Evolutionary conservation across 2,329 filamentous ascomycete genomes (phyloP), one percentile per base, ranked within the genome.

Genomic region (Lecanosticta acicola): DNA sequence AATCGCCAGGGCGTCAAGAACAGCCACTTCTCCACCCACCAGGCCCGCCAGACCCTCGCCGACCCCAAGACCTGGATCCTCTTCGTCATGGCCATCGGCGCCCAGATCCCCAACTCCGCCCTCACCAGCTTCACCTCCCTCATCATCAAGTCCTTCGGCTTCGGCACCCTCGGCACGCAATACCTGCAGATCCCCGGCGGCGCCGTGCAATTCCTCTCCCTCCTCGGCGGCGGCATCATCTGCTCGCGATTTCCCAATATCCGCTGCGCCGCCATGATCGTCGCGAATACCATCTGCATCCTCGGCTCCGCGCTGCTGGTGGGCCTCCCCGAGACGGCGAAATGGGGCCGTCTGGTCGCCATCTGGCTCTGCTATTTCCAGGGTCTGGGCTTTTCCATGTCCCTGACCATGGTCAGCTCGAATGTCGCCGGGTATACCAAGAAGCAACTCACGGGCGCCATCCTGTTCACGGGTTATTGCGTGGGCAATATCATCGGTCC

Each of bases 1-100:
- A 79, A 80, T 52, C 63, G 69, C 9, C 71, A 76, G 47, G 77
- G 77, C 1, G 71, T 80, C 41, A 78, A 78, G 57, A 79, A 77
- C 51, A 66, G 66, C 9, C 66, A 34, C 20, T 41, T 41, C 39
- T 34, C 29, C 26, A 39, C 21, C 10, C 37, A 33, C 13, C 29
- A 41, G 34, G 39, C 39, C 3, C 65, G 65, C 49, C 72, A 78
- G 57, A 74, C 74, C 0, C 56, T 74, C 1, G 39, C 61, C 3
- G 79, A 82, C 49, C 70, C 76, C 0, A 80, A 82, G 61, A 79
- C 77, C 0, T 82, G 78, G 77, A 67, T 81, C 11, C 56, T 81
- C 3, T 78, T 79, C 46, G 50, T 79, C 26, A 70, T 76, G 61
- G 73, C 75, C 0, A 65, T 72, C 13, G 75, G 72, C 0, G 76